Evolutionary conservation across 345 rosid genomes (phyloP).

Genomic region (Eucalyptus melliodora): DNA sequence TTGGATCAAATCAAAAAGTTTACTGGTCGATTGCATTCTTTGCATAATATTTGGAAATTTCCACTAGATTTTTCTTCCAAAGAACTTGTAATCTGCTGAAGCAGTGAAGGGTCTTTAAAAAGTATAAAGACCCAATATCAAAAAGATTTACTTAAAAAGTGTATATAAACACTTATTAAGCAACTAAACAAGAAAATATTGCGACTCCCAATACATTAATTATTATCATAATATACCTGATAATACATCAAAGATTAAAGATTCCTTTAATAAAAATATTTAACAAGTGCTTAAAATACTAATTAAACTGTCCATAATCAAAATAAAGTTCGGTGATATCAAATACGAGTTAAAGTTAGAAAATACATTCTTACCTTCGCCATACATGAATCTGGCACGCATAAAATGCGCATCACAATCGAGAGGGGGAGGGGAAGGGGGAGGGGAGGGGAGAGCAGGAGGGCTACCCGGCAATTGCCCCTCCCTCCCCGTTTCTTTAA

Average conservation of each 20-base stretch:
- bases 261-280: background rate
- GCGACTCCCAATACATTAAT: background rate
- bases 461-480: no score
- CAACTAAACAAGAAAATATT: background rate
- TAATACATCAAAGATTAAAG: background rate
- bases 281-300: background rate
- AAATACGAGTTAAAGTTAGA: background rate
- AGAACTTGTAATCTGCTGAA: fast-evolving
- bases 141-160: background rate
- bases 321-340: background rate
- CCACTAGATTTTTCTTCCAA: background rate
- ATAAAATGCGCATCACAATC: fast-evolving
- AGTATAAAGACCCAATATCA: background rate
- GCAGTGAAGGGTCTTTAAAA: background rate
- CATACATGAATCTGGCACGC: fast-evolving
- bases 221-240: fast-evolving
- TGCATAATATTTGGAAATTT: background rate
- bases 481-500: no score
- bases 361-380: background rate
- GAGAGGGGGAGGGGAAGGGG: no score
- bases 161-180: background rate
- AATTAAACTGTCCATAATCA: background rate
- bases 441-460: no score
- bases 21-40: fast-evolving
- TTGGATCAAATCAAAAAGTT: background rate